Base-by-base conservation (phyloP, 2,329 filamentous ascomycete genomes). In the Dryadomyces quercus-mongolicae region DNA sequence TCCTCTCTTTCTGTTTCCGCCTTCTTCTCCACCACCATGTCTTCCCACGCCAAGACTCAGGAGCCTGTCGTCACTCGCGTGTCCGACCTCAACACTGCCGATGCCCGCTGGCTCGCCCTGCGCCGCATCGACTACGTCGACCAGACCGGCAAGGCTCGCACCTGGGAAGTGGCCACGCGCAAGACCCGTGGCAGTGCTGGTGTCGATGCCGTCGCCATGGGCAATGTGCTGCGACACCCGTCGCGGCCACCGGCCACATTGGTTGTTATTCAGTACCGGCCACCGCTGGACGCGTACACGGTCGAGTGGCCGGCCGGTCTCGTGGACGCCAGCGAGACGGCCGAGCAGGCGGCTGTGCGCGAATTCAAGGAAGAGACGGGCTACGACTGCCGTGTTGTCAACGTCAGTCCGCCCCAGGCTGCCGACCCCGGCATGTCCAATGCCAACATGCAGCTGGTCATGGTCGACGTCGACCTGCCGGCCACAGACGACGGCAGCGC, bases 131-230 rank as follows among this genome's bases (percentile, higher is more conserved):
- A 75, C 43, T 85, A 81, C 67, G 70, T 70, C 40, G 80, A 84
- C 64, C 76, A 81, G 46, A 65, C 71, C 36, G 77, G 76, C 62
- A 71, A 71, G 36, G 59, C 69, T 10, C 75, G 80, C 55, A 75
- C 72, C 4, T 84, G 80, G 80, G 81, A 84, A 63, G 77, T 77
- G 3, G 78, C 77, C 3, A 72, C 76, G 57, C 78, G 81, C 54
- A 74, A 75, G 58, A 84, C 80, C 0, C 74, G 80, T 21, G 71
- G 72, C 13, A 72, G 74, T 1, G 67, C 70, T 3, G 74, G 73
- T 56, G 76, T 83, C 55, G 81, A 84, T 59, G 80, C 78, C 47
- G 80, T 84, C 5, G 78, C 80, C 50, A 81, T 84, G 58, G 75
- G 80, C 53, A 81, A 81, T 52, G 73, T 84, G 57, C 70, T 84